A percentile compares a stretch with the other conserved stretches of the same genome.
These are phyloP conservation scores for Suillus variegatus DNA, from an alignment of 768 basidiomycete genomes.

Conservation along the genomic window DNA sequence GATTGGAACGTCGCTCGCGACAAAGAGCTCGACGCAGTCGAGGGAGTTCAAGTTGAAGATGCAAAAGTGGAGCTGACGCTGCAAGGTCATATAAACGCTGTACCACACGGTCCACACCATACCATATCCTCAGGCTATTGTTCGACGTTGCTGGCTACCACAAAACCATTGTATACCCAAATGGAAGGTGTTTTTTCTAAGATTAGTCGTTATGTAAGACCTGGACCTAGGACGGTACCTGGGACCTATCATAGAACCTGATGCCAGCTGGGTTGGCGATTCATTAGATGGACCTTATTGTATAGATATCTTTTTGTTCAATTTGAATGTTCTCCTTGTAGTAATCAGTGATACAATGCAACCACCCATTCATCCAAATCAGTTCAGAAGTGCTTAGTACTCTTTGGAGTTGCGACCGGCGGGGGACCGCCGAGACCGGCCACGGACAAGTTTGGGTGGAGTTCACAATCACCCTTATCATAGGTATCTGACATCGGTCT, in stretches of 20 bases:
- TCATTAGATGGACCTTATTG: neutral
- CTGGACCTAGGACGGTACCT: neutral
- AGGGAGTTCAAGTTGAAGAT: neutral
- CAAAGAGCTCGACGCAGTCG: slow-evolving; percentile 10
- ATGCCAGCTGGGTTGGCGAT: neutral
- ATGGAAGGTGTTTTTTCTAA: neutral
- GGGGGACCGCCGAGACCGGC: neutral
- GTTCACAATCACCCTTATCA: neutral
- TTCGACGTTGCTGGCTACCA: neutral
- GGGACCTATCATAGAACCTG: neutral
- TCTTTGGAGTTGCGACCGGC: neutral
- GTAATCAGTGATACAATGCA: neutral
- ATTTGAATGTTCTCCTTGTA: neutral
- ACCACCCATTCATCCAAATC: neutral
- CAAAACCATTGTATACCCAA: neutral
- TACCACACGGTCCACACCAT: too few relatives aligned
- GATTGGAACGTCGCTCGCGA: slow-evolving; percentile 7
- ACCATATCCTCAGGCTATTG: neutral
- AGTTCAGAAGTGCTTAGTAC: neutral
- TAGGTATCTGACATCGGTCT: neutral
- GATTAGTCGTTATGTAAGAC: neutral
- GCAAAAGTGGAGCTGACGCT: neutral
- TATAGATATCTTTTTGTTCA: neutral
- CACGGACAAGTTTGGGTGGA: neutral
- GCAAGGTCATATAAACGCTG: neutral